Evolutionary conservation across 2,329 filamentous ascomycete genomes (phyloP).

Genomic region (Fusarium sp.): DNA sequence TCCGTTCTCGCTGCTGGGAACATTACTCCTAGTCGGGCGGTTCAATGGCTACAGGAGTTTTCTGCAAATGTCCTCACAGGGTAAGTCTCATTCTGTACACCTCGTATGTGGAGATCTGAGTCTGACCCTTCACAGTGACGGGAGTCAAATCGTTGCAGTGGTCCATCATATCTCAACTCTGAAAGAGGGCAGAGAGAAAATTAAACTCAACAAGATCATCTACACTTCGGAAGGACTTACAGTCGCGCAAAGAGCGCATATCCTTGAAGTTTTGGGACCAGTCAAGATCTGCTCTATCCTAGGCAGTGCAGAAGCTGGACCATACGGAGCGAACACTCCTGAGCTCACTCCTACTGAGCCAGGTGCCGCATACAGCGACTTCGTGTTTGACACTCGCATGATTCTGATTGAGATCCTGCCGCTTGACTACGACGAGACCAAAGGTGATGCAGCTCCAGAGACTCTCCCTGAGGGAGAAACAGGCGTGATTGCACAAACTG

Average conservation of each 20-base stretch:
- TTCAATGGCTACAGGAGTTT: conserved; percentile 47
- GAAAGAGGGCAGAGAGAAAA: conserved; percentile 23
- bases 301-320: conserved; percentile 57
- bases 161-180: conserved; percentile 51
- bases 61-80: conserved; percentile 52
- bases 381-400: conserved; percentile 53
- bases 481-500: conserved; percentile 56
- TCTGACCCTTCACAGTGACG: conserved; percentile 42
- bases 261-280: conserved; percentile 46
- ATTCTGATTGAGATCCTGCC: conserved; percentile 54
- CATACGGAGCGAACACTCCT: conserved; percentile 51
- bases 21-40: conserved; percentile 44
- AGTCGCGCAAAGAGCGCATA: conserved; percentile 46
- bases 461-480: conserved; percentile 48
- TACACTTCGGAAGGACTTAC: conserved; percentile 59
- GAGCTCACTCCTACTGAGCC: conserved; percentile 42
- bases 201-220: conserved; percentile 55
- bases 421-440: conserved; percentile 10
- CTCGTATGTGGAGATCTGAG: fast-evolving
- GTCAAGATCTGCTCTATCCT: conserved; percentile 55
- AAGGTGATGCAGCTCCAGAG: neutral
- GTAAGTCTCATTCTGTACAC: neutral
- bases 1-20: conserved; percentile 53
- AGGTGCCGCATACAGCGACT: conserved; percentile 43
- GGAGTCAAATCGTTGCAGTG: conserved; percentile 53